Evolutionary conservation across 352 stramenopile genomes (phyloP).

Genomic region (Elongisporangium senticosum): DNA sequence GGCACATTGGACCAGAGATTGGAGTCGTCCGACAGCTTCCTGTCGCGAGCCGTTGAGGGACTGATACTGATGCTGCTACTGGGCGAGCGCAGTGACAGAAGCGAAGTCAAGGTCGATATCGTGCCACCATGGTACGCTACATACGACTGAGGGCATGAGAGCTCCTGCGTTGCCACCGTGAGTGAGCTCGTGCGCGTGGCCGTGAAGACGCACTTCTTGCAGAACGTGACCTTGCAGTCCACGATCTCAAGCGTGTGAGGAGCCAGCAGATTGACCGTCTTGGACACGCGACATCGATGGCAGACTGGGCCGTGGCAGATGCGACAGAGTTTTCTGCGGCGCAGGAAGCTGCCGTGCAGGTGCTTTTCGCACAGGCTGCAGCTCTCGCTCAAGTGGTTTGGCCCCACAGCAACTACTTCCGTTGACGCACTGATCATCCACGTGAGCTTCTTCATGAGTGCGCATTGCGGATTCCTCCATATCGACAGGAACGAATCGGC

Average conservation of each 20-base stretch:
- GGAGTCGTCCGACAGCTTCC: not conserved
- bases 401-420: not conserved
- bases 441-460: conserved; percentile 48
- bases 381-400: conserved; percentile 2
- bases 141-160: not conserved
- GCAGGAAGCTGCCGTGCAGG: conserved; percentile 5
- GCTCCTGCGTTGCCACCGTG: not conserved
- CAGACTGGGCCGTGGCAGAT: conserved; percentile 26
- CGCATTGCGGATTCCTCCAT: conserved; percentile 20
- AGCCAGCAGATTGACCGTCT: conserved; percentile 9
- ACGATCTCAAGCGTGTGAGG: not conserved
- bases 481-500: conserved; percentile 6
- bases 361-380: conserved; percentile 22
- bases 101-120: not conserved
- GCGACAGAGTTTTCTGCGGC: conserved; percentile 20
- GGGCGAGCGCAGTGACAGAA: not conserved
- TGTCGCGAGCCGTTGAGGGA: not conserved
- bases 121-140: not conserved
- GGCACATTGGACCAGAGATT: not conserved
- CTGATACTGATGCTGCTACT: not conserved
- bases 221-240: not conserved
- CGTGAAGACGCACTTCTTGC: not conserved
- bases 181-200: not conserved
- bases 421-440: conserved; percentile 20
- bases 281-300: conserved; percentile 16